Percentiles rank a stretch among this genome's conserved stretches.
Conservation (phyloP, 495 filamentous ascomycete genomes). For the Aspergillus bertholletiae region DNA sequence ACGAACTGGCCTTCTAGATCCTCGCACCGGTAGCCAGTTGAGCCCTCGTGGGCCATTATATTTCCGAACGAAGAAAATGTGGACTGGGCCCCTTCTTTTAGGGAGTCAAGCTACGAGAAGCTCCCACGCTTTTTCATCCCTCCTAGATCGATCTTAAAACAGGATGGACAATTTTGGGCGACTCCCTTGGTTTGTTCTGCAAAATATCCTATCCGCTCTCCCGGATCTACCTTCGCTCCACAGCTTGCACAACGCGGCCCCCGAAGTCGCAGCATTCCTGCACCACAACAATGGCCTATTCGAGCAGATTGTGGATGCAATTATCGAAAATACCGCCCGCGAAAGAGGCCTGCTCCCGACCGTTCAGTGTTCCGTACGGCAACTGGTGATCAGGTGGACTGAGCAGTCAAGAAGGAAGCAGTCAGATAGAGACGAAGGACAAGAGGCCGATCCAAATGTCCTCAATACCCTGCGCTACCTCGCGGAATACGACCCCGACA, state of each 20-base stretch:
- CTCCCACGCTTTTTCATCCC: no score
- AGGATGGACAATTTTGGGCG: no score
- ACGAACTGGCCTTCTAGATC: no score
- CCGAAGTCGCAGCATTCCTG: background rate
- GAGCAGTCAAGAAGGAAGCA: no score
- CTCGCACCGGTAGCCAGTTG: no score
- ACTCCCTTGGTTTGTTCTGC: slow-evolving; percentile 11
- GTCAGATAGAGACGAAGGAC: background rate
- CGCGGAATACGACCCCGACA: background rate
- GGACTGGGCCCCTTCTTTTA: no score
- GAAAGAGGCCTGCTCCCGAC: background rate
- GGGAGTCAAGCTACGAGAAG: no score
- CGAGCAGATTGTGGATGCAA: background rate
- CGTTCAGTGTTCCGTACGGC: background rate
- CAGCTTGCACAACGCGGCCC: slow-evolving; percentile 5
- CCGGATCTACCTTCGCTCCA: slow-evolving; percentile 6
- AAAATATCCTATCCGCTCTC: slow-evolving; percentile 3
- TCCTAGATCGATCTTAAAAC: no score
- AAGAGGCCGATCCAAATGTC: background rate
- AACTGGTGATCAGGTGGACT: background rate
- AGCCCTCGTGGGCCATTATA: no score
- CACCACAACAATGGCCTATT: background rate
- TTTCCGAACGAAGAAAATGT: no score
- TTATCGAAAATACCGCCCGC: background rate
- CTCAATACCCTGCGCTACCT: background rate